A percentile compares a stretch with the other conserved stretches of the same genome.
Evolutionary conservation across 176 grass and related monocot species (phyloP).

Genomic region (Tillandsia fasciculata): DNA sequence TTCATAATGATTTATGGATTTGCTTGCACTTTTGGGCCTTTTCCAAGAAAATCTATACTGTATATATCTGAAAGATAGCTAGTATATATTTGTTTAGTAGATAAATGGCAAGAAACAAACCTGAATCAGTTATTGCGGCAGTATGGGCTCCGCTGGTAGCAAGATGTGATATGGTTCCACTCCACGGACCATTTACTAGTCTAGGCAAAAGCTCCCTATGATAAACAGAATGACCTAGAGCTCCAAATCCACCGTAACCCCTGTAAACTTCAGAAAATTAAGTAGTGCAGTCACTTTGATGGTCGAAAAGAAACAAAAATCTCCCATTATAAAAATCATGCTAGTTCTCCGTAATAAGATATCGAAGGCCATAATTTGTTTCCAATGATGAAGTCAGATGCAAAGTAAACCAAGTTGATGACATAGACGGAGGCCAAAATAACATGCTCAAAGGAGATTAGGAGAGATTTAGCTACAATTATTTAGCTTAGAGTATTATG

Average conservation of each 20-base stretch:
- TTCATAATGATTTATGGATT: too few relatives aligned
- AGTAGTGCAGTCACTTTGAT: constrained; percentile 44
- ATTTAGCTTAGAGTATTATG: too few relatives aligned
- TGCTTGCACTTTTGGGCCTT: too few relatives aligned
- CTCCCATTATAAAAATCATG: neutral
- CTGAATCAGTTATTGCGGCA: constrained; percentile 55
- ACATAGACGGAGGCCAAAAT: neutral
- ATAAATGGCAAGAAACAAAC: constrained; percentile 12
- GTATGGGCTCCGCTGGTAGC: constrained; percentile 90
- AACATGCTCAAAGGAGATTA: neutral
- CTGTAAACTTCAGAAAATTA: constrained; percentile 84
- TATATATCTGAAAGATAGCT: neutral
- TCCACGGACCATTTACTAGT: constrained; percentile 66
- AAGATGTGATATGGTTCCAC: constrained; percentile 60
- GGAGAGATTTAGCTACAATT: too few relatives aligned
- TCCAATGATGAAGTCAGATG: too few relatives aligned
- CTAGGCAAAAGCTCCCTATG: constrained; percentile 70
- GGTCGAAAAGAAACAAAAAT: neutral
- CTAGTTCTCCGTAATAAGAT: neutral
- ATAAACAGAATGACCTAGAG: constrained; percentile 86
- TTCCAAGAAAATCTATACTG: neutral
- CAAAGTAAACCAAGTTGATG: too few relatives aligned
- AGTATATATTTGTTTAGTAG: neutral
- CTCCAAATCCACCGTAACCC: constrained; percentile 99
- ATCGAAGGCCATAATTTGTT: neutral